Conservation (phyloP, 192 early-diverging fungal species). For the Chytriomyces hyalinus region DNA sequence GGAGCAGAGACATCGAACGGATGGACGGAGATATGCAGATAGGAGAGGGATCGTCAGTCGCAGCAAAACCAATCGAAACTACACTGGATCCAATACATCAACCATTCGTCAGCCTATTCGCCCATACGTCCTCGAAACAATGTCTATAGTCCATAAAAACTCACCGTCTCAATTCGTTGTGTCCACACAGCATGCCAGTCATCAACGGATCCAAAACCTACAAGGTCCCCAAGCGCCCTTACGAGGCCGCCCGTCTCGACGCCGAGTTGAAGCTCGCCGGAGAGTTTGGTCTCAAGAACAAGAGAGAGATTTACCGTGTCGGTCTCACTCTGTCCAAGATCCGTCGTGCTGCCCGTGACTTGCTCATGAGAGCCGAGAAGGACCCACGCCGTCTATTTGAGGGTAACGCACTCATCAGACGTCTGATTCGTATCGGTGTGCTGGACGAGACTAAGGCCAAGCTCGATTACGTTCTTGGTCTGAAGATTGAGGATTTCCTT, state of each 20-base stretch:
- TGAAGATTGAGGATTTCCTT: conserved; percentile 99
- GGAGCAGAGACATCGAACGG: no score
- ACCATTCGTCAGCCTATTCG: no score
- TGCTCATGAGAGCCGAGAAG: conserved; percentile 94
- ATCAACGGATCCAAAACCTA: conserved; percentile 41
- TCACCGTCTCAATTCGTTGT: no score
- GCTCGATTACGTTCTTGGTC: conserved; percentile 97
- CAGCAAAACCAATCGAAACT: no score
- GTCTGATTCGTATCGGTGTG: conserved; percentile 97
- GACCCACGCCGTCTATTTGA: conserved; percentile 98
- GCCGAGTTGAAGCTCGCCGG: conserved; percentile 87
- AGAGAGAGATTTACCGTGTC: conserved; percentile 99
- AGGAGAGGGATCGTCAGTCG: no score
- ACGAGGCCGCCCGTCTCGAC: conserved; percentile 96
- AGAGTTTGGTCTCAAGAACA: conserved; percentile 97
- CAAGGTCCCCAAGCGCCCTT: conserved; percentile 91
- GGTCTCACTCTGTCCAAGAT: conserved; percentile 97
- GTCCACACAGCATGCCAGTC: conserved; percentile 21
- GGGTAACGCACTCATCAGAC: conserved; percentile 98
- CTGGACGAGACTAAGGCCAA: conserved; percentile 97
- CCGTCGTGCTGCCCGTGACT: conserved; percentile 99
- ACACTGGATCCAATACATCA: no score
- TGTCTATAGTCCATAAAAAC: no score
- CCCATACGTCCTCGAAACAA: no score
- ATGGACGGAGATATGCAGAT: no score